Evolutionary conservation across 805 yeast species (phyloP), one percentile per base, ranked within the genome.

Genomic region (Tetrapisispora taiwanensis): DNA sequence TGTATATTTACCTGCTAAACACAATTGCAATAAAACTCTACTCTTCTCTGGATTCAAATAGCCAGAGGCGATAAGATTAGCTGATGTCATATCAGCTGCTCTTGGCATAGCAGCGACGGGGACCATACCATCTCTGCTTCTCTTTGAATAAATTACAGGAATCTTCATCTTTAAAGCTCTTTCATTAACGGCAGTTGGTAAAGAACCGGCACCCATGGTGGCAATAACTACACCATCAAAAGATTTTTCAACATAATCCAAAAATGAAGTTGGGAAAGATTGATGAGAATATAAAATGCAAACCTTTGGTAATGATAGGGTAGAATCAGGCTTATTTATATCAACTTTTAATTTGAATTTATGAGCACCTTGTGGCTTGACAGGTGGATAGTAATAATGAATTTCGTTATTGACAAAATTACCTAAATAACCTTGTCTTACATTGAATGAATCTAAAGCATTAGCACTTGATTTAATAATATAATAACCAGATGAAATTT

Each of bases 121-220:
- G 18, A 81, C 81, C 76, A 77, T 76, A 12, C 87, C 87, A 56
- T 79, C 84, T 71, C 75, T 76, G 8, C 84, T 72, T 55, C 86
- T 69, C 54, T 79, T 79, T 30, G 84, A 78, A 55, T 76, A 79
- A 1, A 81, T 68, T 1, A 79, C 69, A 1, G 86, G 86, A 26
- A 77, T 65, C 17, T 62, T 53, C 40, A 66, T 56, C 8, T 53
- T 46, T 69, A 70, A 18, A 68, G 65, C 55, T n/a, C 62, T 60
- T 36, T 67, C 65, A 48, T 74, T 75, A 2, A 80, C 74, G 14
- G 56, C 62, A 4, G 71, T 74, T 22, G 77, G 69, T 61, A 80
- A 59, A 2, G 83, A 76, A 1, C 87, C 87, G 1, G 86, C 84
- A 31, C 87, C 87, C 72, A 79, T 74, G 2, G 84, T 76, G 0